Conservation (phyloP, 1,284 basidiomycete species). For the Tranzscheliella williamsii region DNA sequence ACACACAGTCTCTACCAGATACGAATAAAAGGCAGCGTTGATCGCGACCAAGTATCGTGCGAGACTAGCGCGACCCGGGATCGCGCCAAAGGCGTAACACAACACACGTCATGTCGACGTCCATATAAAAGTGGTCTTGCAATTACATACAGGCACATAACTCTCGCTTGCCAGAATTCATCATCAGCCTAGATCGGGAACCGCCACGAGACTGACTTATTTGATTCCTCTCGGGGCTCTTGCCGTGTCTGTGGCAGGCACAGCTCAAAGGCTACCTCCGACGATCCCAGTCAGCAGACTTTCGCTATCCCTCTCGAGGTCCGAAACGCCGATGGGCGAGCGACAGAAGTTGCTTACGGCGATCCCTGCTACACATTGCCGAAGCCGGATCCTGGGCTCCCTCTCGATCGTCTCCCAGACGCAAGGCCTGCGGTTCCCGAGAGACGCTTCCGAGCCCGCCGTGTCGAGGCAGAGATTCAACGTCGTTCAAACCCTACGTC, state of each 20-base stretch:
- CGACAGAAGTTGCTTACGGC: conserved; percentile 34
- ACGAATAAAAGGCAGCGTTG: no score
- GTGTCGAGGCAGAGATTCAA: conserved; percentile 40
- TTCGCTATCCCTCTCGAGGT: conserved; percentile 2
- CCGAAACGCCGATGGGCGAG: conserved; percentile 15
- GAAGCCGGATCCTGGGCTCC: conserved; percentile 14
- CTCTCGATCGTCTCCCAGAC: conserved; percentile 30
- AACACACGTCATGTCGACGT: no score
- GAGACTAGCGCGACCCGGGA: no score
- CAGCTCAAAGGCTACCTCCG: neutral
- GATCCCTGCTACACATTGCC: conserved; percentile 22
- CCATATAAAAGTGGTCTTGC: no score
- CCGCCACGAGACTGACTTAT: neutral
- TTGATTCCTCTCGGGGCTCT: neutral
- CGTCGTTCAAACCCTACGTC: no score
- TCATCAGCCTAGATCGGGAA: neutral
- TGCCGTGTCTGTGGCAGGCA: neutral
- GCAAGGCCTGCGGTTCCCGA: conserved; percentile 10
- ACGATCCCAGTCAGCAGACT: neutral
- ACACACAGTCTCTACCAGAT: no score
- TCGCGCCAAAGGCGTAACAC: no score
- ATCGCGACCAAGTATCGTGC: no score
- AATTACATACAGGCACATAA: neutral
- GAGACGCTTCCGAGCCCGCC: conserved; percentile 22
- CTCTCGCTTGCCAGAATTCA: neutral